These are phyloP conservation scores for Talaromyces sp. DNA, from an alignment of 2,329 filamentous ascomycete species.

Conservation along the genomic window DNA sequence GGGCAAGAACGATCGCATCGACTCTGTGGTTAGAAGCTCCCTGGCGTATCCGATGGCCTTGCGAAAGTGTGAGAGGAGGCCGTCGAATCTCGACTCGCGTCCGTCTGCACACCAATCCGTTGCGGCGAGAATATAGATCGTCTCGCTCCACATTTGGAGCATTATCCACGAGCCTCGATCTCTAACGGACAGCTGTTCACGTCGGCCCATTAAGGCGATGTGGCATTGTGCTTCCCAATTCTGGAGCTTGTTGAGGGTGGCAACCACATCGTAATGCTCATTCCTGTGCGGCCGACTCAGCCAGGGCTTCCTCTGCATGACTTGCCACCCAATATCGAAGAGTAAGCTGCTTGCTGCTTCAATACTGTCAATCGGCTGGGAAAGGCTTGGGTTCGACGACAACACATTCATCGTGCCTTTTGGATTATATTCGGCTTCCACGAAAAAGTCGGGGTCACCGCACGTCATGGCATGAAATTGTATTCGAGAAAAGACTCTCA, in stretches of 20 bases:
- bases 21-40: slow-evolving; percentile 1
- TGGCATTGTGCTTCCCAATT: background rate
- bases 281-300: background rate
- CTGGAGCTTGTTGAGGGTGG: slow-evolving; percentile 4
- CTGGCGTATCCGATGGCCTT: slow-evolving; percentile 6
- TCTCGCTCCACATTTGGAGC: slow-evolving; percentile 17
- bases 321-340: slow-evolving; percentile 1
- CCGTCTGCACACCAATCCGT: background rate
- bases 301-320: background rate
- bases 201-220: background rate
- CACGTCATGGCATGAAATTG: slow-evolving; percentile 15
- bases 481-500: slow-evolving; percentile 15
- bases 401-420: background rate
- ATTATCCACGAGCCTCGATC: slow-evolving; percentile 11
- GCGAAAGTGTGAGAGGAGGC: slow-evolving; percentile 12
- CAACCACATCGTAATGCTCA: background rate
- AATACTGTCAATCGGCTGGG: slow-evolving; percentile 2
- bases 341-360: slow-evolving; percentile 5
- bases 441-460: background rate
- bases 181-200: background rate
- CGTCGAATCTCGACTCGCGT: slow-evolving; percentile 17
- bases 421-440: background rate
- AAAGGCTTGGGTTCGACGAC: background rate
- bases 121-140: slow-evolving; percentile 11
- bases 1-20: slow-evolving; percentile 4